A percentile compares a stretch with the other conserved stretches of the same genome.
Conservation (phyloP, 2,329 filamentous ascomycete genomes). For the Trichoderma semiorbis region DNA sequence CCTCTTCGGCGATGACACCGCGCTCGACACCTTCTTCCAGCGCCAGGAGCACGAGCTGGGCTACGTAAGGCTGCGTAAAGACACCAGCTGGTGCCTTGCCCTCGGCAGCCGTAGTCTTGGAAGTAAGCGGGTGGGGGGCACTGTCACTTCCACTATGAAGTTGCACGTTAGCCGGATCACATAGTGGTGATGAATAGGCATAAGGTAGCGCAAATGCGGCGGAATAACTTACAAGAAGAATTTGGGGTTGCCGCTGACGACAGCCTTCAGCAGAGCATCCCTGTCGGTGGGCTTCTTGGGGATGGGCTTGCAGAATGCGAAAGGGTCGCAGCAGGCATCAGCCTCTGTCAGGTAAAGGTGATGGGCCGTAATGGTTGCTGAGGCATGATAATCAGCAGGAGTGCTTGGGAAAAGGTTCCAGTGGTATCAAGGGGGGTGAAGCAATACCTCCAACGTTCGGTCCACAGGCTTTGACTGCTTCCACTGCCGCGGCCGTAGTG, state of each 20-base stretch:
- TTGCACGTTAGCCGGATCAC: not conserved
- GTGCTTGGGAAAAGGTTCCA: not conserved
- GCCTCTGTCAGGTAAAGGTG: slow-evolving; percentile 79
- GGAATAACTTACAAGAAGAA: slow-evolving; percentile 65
- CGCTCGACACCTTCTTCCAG: slow-evolving; percentile 59
- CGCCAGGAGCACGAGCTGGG: slow-evolving; percentile 59
- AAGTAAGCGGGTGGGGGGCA: slow-evolving; percentile 59
- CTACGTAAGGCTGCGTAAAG: slow-evolving; percentile 72
- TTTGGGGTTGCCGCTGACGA: slow-evolving; percentile 56
- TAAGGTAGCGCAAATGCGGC: not conserved
- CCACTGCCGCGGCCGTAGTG: slow-evolving; percentile 76
- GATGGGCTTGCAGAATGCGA: slow-evolving; percentile 72
- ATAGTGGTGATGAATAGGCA: not conserved
- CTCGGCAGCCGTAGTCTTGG: slow-evolving; percentile 49
- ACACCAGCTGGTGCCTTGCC: slow-evolving; percentile 67
- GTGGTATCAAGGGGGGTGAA: not conserved
- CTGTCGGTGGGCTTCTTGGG: slow-evolving; percentile 71
- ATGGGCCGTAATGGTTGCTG: slow-evolving; percentile 78
- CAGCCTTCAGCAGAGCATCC: slow-evolving; percentile 65
- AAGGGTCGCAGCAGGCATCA: slow-evolving; percentile 57
- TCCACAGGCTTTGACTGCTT: slow-evolving; percentile 73
- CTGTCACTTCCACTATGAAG: slow-evolving; percentile 52
- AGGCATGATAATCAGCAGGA: not conserved
- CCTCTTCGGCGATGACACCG: slow-evolving; percentile 47
- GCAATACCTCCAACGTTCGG: slow-evolving; percentile 62